A percentile compares a stretch with the other conserved stretches of the same genome.
Conservation (phyloP, 768 basidiomycete genomes). For the Serpula lacrymans region DNA sequence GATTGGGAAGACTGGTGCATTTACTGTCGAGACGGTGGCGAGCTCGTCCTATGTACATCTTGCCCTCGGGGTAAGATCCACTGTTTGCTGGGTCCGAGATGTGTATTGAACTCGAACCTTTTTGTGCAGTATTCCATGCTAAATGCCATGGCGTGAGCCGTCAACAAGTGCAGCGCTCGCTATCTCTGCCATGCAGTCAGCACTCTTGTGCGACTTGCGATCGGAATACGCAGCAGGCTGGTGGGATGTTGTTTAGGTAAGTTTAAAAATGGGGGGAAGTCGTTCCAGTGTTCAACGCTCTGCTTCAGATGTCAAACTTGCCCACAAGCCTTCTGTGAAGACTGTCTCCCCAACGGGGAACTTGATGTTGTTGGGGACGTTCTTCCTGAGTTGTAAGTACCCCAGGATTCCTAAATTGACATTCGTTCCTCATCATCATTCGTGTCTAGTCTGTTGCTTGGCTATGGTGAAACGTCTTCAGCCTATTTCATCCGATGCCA, state of each 20-base stretch:
- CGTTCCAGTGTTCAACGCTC: background rate
- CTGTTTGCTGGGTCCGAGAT: background rate
- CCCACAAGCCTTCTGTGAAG: conserved; percentile 57
- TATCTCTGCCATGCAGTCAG: conserved; percentile 41
- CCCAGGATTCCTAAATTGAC: background rate
- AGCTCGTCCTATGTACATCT: conserved; percentile 41
- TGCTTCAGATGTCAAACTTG: conserved; percentile 53
- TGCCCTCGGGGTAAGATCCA: conserved; percentile 52
- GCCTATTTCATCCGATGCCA: conserved; percentile 51
- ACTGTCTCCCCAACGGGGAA: conserved; percentile 51
- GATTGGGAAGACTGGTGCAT: conserved; percentile 60
- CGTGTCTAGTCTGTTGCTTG: conserved; percentile 35
- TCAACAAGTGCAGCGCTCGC: conserved; percentile 23
- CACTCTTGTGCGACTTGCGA: conserved; percentile 46
- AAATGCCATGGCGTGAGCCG: conserved; percentile 41
- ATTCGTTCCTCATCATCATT: conserved; percentile 1
- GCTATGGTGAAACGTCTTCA: conserved; percentile 30
- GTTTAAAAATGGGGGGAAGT: conserved; percentile 1
- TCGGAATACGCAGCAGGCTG: conserved; percentile 42
- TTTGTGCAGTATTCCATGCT: conserved; percentile 47
- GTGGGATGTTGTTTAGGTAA: conserved; percentile 59
- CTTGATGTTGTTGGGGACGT: conserved; percentile 50
- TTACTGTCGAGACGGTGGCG: conserved; percentile 57
- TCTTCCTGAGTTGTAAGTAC: conserved; percentile 57
- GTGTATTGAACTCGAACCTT: background rate